Evolutionary conservation across 495 filamentous ascomycete species (phyloP).

Genomic region (Schizothecium vesticola): DNA sequence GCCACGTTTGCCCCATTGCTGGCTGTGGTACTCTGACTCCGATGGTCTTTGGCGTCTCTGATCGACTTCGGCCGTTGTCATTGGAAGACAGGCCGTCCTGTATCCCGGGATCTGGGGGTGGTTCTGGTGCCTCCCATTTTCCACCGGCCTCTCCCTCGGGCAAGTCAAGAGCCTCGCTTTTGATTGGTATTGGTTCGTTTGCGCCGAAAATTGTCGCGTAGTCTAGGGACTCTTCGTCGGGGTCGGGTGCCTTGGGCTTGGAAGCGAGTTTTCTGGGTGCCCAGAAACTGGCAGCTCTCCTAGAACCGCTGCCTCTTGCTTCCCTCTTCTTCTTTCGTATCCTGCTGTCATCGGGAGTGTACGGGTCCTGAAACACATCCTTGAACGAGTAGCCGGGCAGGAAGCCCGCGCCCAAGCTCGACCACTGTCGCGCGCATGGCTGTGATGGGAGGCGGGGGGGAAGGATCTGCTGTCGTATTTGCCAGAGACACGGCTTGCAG

Average conservation of each 20-base stretch:
- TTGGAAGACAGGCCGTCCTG: too few species aligned
- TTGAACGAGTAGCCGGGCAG: not conserved
- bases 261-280: not conserved
- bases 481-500: conserved; percentile 1
- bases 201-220: not conserved
- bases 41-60: too few species aligned
- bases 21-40: too few species aligned
- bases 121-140: too few species aligned
- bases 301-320: not conserved
- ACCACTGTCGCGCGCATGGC: not conserved
- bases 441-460: not conserved
- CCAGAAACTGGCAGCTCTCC: not conserved
- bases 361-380: not conserved
- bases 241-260: not conserved
- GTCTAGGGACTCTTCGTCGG: not conserved
- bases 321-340: not conserved
- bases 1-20: not conserved
- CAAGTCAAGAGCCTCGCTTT: not conserved
- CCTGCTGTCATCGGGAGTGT: not conserved
- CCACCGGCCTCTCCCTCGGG: too few species aligned
- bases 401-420: not conserved
- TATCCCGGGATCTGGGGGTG: too few species aligned
- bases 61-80: too few species aligned
- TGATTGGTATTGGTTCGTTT: not conserved
- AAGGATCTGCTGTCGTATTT: not conserved